phyloP scores from a whole-genome alignment of 1,284 basidiomycete species.

The Phylloboletellus chloephorus region DNA sequence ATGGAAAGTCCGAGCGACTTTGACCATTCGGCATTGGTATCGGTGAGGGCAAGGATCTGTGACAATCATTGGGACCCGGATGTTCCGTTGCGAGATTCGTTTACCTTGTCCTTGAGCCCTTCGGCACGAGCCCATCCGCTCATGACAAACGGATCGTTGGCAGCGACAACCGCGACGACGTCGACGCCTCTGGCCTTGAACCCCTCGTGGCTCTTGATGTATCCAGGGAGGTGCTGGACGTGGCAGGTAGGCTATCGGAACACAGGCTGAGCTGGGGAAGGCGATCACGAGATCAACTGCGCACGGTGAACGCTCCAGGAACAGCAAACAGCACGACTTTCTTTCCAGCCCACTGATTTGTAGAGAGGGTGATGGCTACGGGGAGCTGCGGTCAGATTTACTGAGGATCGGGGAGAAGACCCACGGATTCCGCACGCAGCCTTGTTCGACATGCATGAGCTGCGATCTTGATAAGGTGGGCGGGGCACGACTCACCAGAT shows the following conservation, averaged over 20 bases:
- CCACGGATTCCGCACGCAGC: constrained; percentile 57
- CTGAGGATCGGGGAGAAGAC: constrained; percentile 26
- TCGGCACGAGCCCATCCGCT: constrained; percentile 70
- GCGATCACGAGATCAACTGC: constrained; percentile 23
- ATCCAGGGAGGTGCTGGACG: constrained; percentile 67
- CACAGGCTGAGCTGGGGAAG: background rate
- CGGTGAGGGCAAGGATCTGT: constrained; percentile 64
- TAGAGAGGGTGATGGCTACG: constrained; percentile 48
- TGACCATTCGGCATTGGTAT: constrained; percentile 63
- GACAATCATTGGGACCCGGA: background rate
- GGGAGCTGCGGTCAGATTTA: background rate
- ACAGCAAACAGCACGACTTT: constrained; percentile 77
- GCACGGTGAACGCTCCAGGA: constrained; percentile 75
- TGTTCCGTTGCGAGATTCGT: background rate
- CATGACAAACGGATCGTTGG: constrained; percentile 77
- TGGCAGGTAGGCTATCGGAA: constrained; percentile 62
- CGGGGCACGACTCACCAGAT: constrained; percentile 39
- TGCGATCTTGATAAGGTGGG: background rate
- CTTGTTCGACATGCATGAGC: constrained; percentile 29
- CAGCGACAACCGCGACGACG: constrained; percentile 61
- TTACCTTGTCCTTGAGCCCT: constrained; percentile 68
- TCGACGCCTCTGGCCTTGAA: constrained; percentile 76
- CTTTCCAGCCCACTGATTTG: constrained; percentile 75
- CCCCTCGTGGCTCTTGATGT: constrained; percentile 56
- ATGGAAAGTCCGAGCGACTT: constrained; percentile 53